phyloP scores from a whole-genome alignment of 176 grass and related monocot species.

The Coix lacrymajobi region DNA sequence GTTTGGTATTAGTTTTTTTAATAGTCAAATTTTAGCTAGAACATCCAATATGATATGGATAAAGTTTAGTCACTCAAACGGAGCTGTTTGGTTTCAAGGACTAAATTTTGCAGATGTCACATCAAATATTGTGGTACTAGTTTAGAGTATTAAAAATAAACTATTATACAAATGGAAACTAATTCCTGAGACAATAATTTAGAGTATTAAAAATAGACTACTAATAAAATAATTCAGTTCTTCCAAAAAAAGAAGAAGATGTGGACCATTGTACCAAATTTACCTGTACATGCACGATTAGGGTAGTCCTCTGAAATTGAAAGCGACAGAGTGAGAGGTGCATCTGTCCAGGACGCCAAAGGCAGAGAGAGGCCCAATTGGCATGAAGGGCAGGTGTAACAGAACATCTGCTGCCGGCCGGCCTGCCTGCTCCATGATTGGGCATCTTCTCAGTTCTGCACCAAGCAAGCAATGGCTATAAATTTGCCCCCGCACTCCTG shows the following conservation, averaged over 20 bases:
- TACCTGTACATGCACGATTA: not conserved
- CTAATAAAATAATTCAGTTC: too few relatives aligned
- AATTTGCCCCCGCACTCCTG: not conserved
- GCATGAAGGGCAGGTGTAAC: constrained; percentile 30
- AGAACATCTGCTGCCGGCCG: not conserved
- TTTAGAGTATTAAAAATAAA: too few relatives aligned
- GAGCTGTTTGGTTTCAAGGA: too few relatives aligned
- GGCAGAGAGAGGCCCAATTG: not conserved
- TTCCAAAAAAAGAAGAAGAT: not conserved
- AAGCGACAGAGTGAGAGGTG: not conserved
- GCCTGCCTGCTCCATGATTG: constrained; percentile 8
- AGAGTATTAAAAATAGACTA: too few relatives aligned
- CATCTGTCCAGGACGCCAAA: not conserved
- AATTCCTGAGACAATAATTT: too few relatives aligned
- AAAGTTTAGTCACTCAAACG: too few relatives aligned
- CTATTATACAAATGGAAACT: too few relatives aligned
- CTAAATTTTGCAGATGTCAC: too few relatives aligned
- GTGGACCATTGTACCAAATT: not conserved
- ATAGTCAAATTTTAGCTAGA: too few relatives aligned
- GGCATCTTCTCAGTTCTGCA: not conserved
- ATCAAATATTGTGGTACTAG: too few relatives aligned
- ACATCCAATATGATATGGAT: too few relatives aligned
- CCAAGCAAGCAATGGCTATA: constrained; percentile 3
- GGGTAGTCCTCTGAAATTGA: not conserved
- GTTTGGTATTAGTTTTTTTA: too few relatives aligned